Base-by-base conservation (phyloP, 345 rosid genomes). In the Eucalyptus curtisii region DNA sequence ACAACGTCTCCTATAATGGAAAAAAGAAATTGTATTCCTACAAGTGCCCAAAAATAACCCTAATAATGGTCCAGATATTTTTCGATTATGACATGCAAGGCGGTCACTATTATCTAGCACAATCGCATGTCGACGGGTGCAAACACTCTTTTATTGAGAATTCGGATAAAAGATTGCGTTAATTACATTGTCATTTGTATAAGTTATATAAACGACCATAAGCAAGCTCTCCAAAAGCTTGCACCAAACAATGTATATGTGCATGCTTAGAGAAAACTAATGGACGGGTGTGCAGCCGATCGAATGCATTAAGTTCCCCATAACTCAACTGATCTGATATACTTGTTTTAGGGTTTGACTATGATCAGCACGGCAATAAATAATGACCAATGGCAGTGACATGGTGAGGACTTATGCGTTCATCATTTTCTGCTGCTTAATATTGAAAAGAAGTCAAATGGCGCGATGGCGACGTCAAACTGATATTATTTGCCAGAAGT, bases 381-480 rank as follows among this genome's bases (percentile, higher is more conserved):
- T 76, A 37, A 37, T 76, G 82, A 37, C 22, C 82, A 76, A 20
- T n/a, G 76, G 76, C 20, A 64, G 37, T 64, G 47, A 76, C 25
- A 76, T 37, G 47, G 47, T 37, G 45, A 76, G 82, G 82, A 76
- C 47, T 40, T 37, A 11, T 20, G 47, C 82, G 47, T 76, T 40
- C 82, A 42, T 76, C 82, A 76, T 76, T 76, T 7, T 20, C 87
- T 25, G 24, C 59, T 37, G 84, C 27, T 31, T 30, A 47, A 55
- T 25, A 85, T 90, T 71, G 16, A 88, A 87, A 88, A 61, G 66
- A 85, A 86, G 89, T 90, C 91, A 90, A 91, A 85, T 76, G 87
- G 79, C 85, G 53, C 31, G 95, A 93, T 88, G 91, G 93, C 88
- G 93, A 93, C 89, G 90, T 91, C 20, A 86, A 94, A 92, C 91